Evolutionary conservation across 2,329 filamentous ascomycete genomes (phyloP), one percentile per base, ranked within the genome.

Genomic region (Sporothrix sp.): DNA sequence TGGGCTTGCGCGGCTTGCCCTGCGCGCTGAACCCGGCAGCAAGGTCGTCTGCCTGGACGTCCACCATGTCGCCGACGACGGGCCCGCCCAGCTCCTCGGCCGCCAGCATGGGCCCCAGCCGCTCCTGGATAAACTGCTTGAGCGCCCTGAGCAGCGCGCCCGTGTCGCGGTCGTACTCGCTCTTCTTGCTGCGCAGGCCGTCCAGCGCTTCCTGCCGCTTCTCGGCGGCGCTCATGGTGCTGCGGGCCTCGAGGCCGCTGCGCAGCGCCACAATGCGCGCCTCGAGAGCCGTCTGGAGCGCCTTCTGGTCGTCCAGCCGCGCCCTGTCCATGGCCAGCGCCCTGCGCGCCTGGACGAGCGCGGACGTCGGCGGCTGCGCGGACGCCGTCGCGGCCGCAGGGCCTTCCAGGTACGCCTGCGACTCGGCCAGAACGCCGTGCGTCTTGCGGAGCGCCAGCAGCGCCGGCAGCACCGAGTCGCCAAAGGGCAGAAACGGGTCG

Each of bases 1-100:
- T 51, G 58, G 73, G 76, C 58, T 74, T 79, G 9, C 47, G 39
- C 18, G 68, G 67, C 54, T 76, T 79, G 11, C 79, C 79, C 52
- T 79, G 75, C 0, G 75, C 65, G 57, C 71, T 82, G 62, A 83
- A 83, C 1, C 78, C 79, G 8, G 73, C 75, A 5, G 71, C 74
- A 6, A 83, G 66, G 56, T 76, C 76, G 39, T 84, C 75, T 8
- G 75, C 58, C 70, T 81, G 67, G 20, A 85, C 60, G 63, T 85
- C 79, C 61, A 84, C 72, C 58, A 83, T 71, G 57, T 87, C 84
- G 3, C 88, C 86, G 1, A 90, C 86, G 10, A 89, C 83, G 0
- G 88, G 87, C 0, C 88, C 87, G 7, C 88, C 88, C 1, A 90
- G 73, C 60, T 89, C 85, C 67, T 94, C 88, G 1, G 86, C 85